Base-by-base conservation (phyloP, 2,329 filamentous ascomycete genomes). In the Curvularia lunata region DNA sequence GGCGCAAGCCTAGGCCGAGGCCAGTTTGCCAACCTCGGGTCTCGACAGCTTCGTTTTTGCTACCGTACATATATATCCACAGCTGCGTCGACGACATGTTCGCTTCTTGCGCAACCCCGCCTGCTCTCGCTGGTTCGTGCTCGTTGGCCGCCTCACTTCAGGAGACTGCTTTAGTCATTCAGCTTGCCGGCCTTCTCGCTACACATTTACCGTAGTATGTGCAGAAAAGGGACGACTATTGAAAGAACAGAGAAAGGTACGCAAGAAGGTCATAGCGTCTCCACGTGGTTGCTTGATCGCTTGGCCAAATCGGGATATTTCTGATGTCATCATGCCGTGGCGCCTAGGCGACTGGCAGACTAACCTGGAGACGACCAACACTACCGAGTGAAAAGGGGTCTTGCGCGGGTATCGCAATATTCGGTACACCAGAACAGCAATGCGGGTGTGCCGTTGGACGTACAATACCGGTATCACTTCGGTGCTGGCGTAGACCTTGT, bases 401-500 rank as follows among this genome's bases (percentile, higher is more conserved):
- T 27, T 43, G 21, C 41, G 23, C 38, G 34, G 7, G 19, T 53
- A 43, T 28, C 27, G 34, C 42, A 34, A 16, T 34, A 21, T 53
- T 53, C 28, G 45, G 40, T 51, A 53, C 37, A 41, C 42, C 49
- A 52, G n/a, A 38, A 38, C 46, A 48, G 46, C 19, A 27, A 5
- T 10, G 21, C 21, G 16, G 21, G n/a, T 19, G 32, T 49, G 30
- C 21, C 34, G 27, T 27, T 27, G 23, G 37, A 42, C 37, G 23
- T 42, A 42, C 37, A 37, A 48, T 53, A 57, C 54, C 54, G 54
- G 54, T 41, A 19, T 23, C 46, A 57, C 23, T 52, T 52, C 54
- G 54, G 49, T 48, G n/a, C 7, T 23, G 21, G 28, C 49, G 28
- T 21, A 38, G 34, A 48, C 27, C 19, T 38, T 41, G 49, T 42